A percentile compares a stretch with the other conserved stretches of the same genome.
Conservation (phyloP, 108 stramenopile genomes). For the Nitzschia putrida region DNA sequence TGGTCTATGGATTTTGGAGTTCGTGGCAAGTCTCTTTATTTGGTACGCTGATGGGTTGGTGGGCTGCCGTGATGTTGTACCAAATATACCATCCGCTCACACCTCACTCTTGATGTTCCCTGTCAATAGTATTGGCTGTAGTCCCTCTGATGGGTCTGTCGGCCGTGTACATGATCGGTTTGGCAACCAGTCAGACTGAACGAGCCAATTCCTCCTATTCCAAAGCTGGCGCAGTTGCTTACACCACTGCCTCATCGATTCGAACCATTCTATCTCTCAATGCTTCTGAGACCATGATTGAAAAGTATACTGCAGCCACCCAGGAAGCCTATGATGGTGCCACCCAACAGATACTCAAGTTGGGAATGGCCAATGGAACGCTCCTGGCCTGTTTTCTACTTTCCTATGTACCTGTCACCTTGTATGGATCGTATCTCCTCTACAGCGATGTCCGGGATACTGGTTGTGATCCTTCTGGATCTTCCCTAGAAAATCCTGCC, state of each 20-base stretch:
- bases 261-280: conserved; percentile 62
- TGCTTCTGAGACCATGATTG: conserved; percentile 42
- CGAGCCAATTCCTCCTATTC: conserved; percentile 43
- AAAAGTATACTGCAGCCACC: conserved; percentile 45
- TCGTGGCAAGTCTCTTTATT: conserved; percentile 44
- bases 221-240: conserved; percentile 54
- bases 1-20: conserved; percentile 44
- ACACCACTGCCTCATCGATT: conserved; percentile 49
- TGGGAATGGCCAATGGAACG: conserved; percentile 59
- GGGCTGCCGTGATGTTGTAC: no score
- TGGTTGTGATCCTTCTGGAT: conserved; percentile 66
- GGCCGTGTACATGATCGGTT: conserved; percentile 29
- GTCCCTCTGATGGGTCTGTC: conserved; percentile 50
- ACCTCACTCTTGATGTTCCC: no score
- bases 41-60: no score
- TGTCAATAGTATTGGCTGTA: conserved; percentile 21
- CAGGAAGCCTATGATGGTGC: conserved; percentile 42
- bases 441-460: conserved; percentile 35
- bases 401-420: conserved; percentile 31
- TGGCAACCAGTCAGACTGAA: conserved; percentile 33
- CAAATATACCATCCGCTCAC: no score
- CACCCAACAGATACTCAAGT: conserved; percentile 13
- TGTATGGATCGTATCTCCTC: conserved; percentile 52
- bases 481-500: conserved; percentile 27
- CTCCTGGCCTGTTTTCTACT: conserved; percentile 38